Evolutionary conservation across 129 eudicot species (phyloP), one percentile per base, ranked within the genome.

Genomic region (Saposhnikovia divaricata): DNA sequence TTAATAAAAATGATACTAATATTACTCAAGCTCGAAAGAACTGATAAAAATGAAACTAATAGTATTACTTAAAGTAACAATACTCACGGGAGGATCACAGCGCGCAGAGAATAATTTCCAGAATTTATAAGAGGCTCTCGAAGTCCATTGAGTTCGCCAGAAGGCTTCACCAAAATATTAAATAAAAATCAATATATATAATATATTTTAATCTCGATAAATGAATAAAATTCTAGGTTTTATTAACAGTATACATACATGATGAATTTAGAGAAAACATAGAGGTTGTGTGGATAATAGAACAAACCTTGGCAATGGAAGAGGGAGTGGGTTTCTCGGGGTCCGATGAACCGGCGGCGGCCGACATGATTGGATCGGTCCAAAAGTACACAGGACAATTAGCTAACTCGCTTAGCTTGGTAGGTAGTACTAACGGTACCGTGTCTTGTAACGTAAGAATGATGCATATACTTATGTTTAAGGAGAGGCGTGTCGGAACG

Each of bases 21-120:
- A 81, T 11, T n/a, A 63, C 44, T 39, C 53, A 48, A 31, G 16
- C 40, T 80, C 47, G 10, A 71, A 13, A 74, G 2, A 43, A 45
- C 4, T 25, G 46, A 45, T 25, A 39, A 2, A 45, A 2, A 9
- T 55, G 18, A 11, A 12, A 9, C 7, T 0, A 37, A 27, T 3
- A n/a, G n/a, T n/a, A 81, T 11, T n/a, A 63, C 44, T 45, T 39
- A 42, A 31, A 23, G 45, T 80, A 65, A 66, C 0, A 38, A 80
- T 37, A 87, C 93, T 90, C 77, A 94, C 98, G 98, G 90, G 50
- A 90, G 86, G 61, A 90, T 78, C 10, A 89, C 91, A 50, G 97
- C 79, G 45, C 77, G 80, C 63, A 88, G 63, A 3, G 97, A 91
- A 78, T 88, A 94, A 6, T 78, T 82, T 40, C 89, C 90, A 4